phyloP scores from a whole-genome alignment of 2,329 filamentous ascomycete species.

The Xylariaceae sp. region DNA sequence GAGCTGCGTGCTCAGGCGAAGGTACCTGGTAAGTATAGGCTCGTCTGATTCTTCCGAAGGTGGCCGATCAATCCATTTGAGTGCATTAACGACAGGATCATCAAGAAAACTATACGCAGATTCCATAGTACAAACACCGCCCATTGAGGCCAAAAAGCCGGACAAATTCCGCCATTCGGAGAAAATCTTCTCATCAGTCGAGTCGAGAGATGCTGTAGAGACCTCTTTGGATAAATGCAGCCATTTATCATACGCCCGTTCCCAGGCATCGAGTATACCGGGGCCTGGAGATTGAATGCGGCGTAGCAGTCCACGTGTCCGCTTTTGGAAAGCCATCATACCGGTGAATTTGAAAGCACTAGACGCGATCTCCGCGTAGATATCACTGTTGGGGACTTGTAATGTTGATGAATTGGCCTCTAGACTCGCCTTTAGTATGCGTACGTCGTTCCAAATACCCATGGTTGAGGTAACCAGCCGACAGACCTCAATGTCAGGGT shows the following conservation, averaged over 20 bases:
- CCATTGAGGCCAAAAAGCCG: constrained; percentile 63
- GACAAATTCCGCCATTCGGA: constrained; percentile 67
- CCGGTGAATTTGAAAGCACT: constrained; percentile 64
- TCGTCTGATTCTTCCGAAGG: constrained; percentile 58
- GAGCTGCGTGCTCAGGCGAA: constrained; percentile 61
- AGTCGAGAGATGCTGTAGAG: constrained; percentile 48
- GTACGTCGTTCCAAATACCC: constrained; percentile 54
- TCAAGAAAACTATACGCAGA: constrained; percentile 53
- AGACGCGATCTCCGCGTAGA: constrained; percentile 60
- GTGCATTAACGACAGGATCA: constrained; percentile 51
- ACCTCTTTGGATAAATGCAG: constrained; percentile 60
- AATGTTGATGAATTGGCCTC: constrained; percentile 48
- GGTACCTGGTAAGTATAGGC: constrained; percentile 55
- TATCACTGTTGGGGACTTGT: constrained; percentile 56
- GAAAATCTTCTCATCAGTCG: constrained; percentile 52
- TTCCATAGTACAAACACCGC: constrained; percentile 61
- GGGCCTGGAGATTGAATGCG: constrained; percentile 58
- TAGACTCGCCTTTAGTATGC: constrained; percentile 49
- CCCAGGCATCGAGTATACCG: constrained; percentile 67
- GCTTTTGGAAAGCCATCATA: constrained; percentile 66
- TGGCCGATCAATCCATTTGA: constrained; percentile 62
- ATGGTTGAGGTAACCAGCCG: constrained; percentile 61
- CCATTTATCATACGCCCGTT: constrained; percentile 62
- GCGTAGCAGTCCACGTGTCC: constrained; percentile 55
- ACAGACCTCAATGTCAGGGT: constrained; percentile 61